These are phyloP conservation scores for Paecilomyces niveus DNA, from an alignment of 2,329 filamentous ascomycete species.

Conservation along the genomic window DNA sequence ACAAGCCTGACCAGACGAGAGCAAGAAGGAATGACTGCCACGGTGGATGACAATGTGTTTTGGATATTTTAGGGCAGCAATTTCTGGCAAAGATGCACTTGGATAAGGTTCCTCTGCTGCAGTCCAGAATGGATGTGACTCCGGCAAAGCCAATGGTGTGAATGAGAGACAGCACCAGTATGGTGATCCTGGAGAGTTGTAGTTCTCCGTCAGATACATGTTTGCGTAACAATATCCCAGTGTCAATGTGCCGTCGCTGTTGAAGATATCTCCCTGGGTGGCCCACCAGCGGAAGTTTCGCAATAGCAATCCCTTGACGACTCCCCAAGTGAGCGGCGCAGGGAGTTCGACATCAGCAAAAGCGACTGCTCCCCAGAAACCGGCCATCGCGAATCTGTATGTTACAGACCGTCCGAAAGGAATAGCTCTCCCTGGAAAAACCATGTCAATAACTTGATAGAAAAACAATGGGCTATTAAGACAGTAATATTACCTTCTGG, in stretches of 20 bases:
- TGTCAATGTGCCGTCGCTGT: slow-evolving; percentile 64
- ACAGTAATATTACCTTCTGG: slow-evolving; percentile 45
- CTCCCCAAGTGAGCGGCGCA: slow-evolving; percentile 66
- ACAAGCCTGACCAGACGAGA: slow-evolving; percentile 72
- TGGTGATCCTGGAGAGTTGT: slow-evolving; percentile 65
- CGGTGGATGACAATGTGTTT: slow-evolving; percentile 65
- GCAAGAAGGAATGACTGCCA: slow-evolving; percentile 68
- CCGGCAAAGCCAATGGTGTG: slow-evolving; percentile 63
- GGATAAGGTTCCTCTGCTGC: slow-evolving; percentile 57
- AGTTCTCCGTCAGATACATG: slow-evolving; percentile 76
- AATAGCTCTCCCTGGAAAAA: slow-evolving; percentile 50
- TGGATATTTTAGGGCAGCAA: slow-evolving; percentile 59
- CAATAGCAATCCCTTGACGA: slow-evolving; percentile 68
- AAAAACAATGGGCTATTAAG: background rate
- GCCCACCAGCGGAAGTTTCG: slow-evolving; percentile 76
- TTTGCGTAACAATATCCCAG: slow-evolving; percentile 74
- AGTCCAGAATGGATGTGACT: slow-evolving; percentile 68
- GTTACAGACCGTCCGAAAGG: slow-evolving; percentile 72
- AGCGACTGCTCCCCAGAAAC: slow-evolving; percentile 71
- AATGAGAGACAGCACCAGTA: slow-evolving; percentile 79
- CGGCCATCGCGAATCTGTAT: slow-evolving; percentile 80
- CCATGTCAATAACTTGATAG: background rate
- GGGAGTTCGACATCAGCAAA: slow-evolving; percentile 70
- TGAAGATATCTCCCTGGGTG: slow-evolving; percentile 67
- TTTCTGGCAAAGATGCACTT: slow-evolving; percentile 47